Evolutionary conservation across 495 filamentous ascomycete genomes (phyloP).

Genomic region (Tuber aestivum): DNA sequence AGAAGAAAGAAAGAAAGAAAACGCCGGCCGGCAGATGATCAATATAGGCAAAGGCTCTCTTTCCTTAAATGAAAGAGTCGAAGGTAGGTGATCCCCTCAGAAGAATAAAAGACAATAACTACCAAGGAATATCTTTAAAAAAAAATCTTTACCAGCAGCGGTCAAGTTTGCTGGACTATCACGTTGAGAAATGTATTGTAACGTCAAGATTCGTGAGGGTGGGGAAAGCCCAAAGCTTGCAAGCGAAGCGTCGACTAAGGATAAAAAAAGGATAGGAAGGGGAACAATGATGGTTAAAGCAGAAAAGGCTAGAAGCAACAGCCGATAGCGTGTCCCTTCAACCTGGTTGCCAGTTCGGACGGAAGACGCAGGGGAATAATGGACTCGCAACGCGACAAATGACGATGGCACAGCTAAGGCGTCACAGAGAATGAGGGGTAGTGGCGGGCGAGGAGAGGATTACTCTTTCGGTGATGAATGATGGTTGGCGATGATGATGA

Average conservation of each 20-base stretch:
- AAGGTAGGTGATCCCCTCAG: not conserved
- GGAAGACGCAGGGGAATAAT: conserved; percentile 29
- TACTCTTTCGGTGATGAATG: not conserved
- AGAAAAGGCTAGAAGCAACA: conserved; percentile 38
- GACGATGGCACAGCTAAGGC: conserved; percentile 8
- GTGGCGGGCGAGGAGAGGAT: conserved; percentile 7
- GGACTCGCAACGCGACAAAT: conserved; percentile 30
- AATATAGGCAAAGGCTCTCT: not conserved
- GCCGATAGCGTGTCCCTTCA: conserved; percentile 34
- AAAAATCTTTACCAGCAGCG: not conserved
- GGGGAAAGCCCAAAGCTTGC: not conserved
- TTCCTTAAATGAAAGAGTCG: not conserved
- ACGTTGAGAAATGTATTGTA: conserved; percentile 1
- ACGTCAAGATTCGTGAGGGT: conserved; percentile 2
- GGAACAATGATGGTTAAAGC: too few relatives aligned
- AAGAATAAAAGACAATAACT: not conserved
- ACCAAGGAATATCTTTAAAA: not conserved
- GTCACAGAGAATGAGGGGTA: conserved; percentile 23
- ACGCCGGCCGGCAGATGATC: not conserved
- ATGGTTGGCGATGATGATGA: not conserved
- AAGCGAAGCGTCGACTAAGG: conserved; percentile 18
- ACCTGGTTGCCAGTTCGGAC: conserved; percentile 36
- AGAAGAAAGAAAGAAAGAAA: not conserved
- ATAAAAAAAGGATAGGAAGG: conserved; percentile 27
- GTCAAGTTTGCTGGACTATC: conserved; percentile 1